Base-by-base conservation (phyloP, 2,329 filamentous ascomycete genomes). In the Pseudophaeomoniella oleicola region DNA sequence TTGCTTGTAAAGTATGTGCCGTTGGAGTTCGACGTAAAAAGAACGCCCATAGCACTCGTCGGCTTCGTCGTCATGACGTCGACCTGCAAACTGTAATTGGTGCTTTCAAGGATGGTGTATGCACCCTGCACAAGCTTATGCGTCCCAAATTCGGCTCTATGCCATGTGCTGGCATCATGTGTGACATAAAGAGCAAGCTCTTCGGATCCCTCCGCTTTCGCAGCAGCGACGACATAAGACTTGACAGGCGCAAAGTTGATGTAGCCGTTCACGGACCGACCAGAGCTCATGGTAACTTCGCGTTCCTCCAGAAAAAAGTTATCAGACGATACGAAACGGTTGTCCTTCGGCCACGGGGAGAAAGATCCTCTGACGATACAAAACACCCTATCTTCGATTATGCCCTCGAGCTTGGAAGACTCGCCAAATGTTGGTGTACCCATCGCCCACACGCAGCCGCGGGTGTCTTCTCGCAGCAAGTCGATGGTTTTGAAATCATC, bases 11-110 rank as follows among this genome's bases (percentile, higher is more conserved):
- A 98, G 57, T 88, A 94, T 2, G 86, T 94, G 42, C 90, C 90
- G 53, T 96, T 92, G 19, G 87, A 96, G 55, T 98, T 98, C 54
- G 88, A 96, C 4, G 86, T 93, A 51, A 94, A 88, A 39, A 98
- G 67, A 9, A 81, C 77, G 19, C 90, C 92, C 73, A 94, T 88
- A 0, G 80, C 73, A 27, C 71, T 73, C 1, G 69, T 71, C 10
- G 70, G 70, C 39, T 57, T 62, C 9, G 68, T 69, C 1, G 80
- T 84, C 71, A 88, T 78, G 44, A 96, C 87, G 57, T 96, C 87
- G 38, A 98, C 77, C 59, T 96, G 88, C 48, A 98, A 86, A 63
- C 88, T 94, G 64, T 98, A 94, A 53, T 94, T 88, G 30, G 90
- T 96, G 50, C 87, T 90, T 60, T 96, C 88, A 30, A 98, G 69